These are phyloP conservation scores for Delonix regia DNA, from an alignment of 306 rosid genomes.

Conservation along the genomic window DNA sequence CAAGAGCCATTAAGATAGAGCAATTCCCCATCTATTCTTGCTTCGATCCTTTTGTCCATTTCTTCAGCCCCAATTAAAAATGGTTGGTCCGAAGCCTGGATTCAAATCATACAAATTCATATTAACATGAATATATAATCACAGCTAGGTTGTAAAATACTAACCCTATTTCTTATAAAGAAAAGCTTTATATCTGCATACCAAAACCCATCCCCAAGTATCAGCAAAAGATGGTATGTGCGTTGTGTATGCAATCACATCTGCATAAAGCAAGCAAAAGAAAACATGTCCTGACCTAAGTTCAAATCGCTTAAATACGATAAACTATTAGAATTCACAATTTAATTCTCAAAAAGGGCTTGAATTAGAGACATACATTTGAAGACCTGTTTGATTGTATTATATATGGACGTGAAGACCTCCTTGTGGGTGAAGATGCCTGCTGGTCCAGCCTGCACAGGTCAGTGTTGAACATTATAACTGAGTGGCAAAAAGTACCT, in stretches of 20 bases:
- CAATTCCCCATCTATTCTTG: constrained; percentile 78
- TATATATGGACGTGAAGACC: constrained; percentile 91
- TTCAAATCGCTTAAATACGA: not conserved
- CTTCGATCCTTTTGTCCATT: constrained; percentile 74
- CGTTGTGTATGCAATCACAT: constrained; percentile 79
- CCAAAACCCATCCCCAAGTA: constrained; percentile 99
- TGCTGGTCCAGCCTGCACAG: constrained; percentile 95
- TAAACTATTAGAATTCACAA: not conserved
- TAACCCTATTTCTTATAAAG: not conserved
- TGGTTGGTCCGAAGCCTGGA: constrained; percentile 89
- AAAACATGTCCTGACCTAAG: not conserved
- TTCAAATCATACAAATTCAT: constrained; percentile 11
- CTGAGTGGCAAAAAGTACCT: not conserved
- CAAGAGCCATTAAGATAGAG: constrained; percentile 73
- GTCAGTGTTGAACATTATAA: not conserved
- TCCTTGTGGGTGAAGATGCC: constrained; percentile 96
- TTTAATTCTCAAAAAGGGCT: not conserved
- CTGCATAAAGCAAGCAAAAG: constrained; percentile 40
- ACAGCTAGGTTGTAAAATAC: not conserved
- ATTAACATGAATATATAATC: not conserved
- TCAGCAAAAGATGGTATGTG: constrained; percentile 98
- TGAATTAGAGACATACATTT: constrained; percentile 58
- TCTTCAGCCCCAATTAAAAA: constrained; percentile 63
- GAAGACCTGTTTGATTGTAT: constrained; percentile 91
- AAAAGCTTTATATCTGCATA: constrained; percentile 32